Conservation (phyloP, 2,329 filamentous ascomycete species). For the Clonostachys rosea region DNA sequence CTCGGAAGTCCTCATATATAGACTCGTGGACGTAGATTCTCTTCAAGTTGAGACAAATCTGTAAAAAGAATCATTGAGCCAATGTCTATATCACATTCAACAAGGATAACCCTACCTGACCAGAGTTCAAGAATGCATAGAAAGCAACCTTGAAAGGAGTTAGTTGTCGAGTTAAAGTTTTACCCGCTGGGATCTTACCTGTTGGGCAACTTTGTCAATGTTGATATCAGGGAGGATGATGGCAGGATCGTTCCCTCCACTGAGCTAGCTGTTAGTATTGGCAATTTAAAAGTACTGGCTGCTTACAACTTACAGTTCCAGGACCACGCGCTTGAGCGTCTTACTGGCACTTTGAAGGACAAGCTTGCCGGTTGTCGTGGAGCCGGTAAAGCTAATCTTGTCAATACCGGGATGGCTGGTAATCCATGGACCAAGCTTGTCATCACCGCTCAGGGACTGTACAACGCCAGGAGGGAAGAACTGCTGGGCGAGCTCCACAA, state of each 20-base stretch:
- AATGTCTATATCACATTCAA: too few relatives aligned
- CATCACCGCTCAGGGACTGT: conserved; percentile 55
- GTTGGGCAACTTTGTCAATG: conserved; percentile 17
- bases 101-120: conserved; percentile 12
- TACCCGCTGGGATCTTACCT: too few relatives aligned
- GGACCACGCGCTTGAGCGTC: conserved; percentile 3
- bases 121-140: conserved; percentile 51
- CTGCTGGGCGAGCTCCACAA: conserved; percentile 51
- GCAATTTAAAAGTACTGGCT: too few relatives aligned
- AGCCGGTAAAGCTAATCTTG: conserved; percentile 62
- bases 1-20: conserved; percentile 35
- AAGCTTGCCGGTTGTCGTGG: conserved; percentile 52
- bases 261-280: too few relatives aligned
- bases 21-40: conserved; percentile 56
- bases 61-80: too few relatives aligned
- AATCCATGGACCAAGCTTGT: conserved; percentile 52
- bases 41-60: conserved; percentile 38
- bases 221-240: conserved; percentile 44
- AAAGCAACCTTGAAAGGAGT: conserved; percentile 29
- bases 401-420: conserved; percentile 50
- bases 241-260: conserved; percentile 48
- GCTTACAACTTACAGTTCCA: not conserved
- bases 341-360: conserved; percentile 21
- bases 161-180: too few relatives aligned
- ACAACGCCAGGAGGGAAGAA: conserved; percentile 53